phyloP scores from a whole-genome alignment of 371 early-diverging fungal species.

The Blakeslea trispora region DNA sequence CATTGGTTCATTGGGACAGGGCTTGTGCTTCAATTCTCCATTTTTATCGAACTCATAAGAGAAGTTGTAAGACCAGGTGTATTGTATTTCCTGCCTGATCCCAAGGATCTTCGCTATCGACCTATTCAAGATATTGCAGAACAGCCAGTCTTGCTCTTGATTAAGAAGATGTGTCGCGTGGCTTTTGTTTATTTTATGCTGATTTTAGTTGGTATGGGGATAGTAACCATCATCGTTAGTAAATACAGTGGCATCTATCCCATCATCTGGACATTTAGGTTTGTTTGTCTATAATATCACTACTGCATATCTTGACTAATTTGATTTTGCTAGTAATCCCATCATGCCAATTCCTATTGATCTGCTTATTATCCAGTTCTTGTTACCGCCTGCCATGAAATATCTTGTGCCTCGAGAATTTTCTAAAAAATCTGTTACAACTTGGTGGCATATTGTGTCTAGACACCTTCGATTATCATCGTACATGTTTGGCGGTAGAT shows the following conservation, averaged over 20 bases:
- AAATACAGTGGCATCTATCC: constrained; percentile 21
- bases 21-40: constrained; percentile 86
- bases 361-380: constrained; percentile 65
- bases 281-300: constrained; percentile 10
- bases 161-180: constrained; percentile 70
- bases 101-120: constrained; percentile 85
- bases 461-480: constrained; percentile 63
- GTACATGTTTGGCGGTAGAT: constrained; percentile 74
- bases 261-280: constrained; percentile 30
- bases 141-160: constrained; percentile 64
- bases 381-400: constrained; percentile 58
- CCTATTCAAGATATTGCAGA: constrained; percentile 86
- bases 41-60: constrained; percentile 71
- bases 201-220: constrained; percentile 65
- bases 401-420: constrained; percentile 51
- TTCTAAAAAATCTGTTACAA: constrained; percentile 44
- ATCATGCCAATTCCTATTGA: constrained; percentile 73
- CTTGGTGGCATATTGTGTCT: constrained; percentile 70
- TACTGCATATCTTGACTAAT: background rate
- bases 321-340: constrained; percentile 49
- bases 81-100: constrained; percentile 92
- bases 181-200: constrained; percentile 73
- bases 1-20: constrained; percentile 90
- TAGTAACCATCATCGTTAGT: constrained; percentile 40
- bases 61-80: constrained; percentile 85